These are phyloP conservation scores for Vicia villosa DNA, from an alignment of 306 rosid species.

Conservation along the genomic window DNA sequence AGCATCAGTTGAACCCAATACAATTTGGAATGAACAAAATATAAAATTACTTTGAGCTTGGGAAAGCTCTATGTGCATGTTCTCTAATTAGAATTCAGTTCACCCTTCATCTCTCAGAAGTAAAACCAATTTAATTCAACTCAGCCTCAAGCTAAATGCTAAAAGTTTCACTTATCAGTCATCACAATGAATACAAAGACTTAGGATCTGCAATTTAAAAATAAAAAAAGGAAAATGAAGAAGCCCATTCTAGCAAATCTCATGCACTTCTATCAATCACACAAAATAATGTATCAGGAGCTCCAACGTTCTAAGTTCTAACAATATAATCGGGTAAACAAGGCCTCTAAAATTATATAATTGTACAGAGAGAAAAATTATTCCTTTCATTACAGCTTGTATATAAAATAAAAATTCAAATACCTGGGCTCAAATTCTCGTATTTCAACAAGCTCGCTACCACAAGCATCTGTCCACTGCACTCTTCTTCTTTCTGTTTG, in stretches of 20 bases:
- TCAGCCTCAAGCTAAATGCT: neutral
- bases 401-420: conserved; percentile 21
- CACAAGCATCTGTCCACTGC: conserved; percentile 94
- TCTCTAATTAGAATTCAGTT: conserved; percentile 11
- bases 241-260: conserved; percentile 10
- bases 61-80: conserved; percentile 13
- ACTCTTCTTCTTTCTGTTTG: conserved; percentile 73
- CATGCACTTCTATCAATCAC: conserved; percentile 25
- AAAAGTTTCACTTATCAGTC: neutral
- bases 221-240: neutral
- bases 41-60: conserved; percentile 11
- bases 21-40: conserved; percentile 8
- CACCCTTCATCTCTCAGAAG: conserved; percentile 29
- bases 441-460: conserved; percentile 80
- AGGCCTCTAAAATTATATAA: conserved; percentile 5
- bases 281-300: conserved; percentile 20
- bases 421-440: conserved; percentile 98
- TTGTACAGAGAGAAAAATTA: conserved; percentile 10
- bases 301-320: neutral
- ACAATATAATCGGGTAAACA: conserved; percentile 15
- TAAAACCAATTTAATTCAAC: conserved; percentile 20
- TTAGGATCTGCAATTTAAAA: neutral
- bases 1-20: conserved; percentile 15
- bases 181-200: conserved; percentile 19
- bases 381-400: conserved; percentile 6